Base-by-base conservation (phyloP, 1,284 basidiomycete genomes). In the Ustilago tritici region DNA sequence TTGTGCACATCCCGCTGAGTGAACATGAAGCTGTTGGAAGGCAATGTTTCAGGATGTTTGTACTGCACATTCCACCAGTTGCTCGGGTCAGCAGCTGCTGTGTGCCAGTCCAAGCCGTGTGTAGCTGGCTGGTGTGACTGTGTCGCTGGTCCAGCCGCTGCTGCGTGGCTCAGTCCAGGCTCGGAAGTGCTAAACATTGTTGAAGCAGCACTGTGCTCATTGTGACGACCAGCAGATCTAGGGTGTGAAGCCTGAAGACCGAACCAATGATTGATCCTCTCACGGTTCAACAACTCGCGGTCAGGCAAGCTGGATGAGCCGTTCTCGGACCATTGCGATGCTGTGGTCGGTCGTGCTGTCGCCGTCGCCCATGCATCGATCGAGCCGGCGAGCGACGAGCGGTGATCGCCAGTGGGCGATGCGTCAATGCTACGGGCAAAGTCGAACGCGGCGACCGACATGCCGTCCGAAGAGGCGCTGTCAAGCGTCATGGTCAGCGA, bases 401-500 rank as follows among this genome's bases (percentile, higher is more conserved):
- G 66, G 34, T 66, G 70, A 49, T 72, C 70, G 12, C 47, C 61
- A 1, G 43, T 46, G 43, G 75, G 70, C 19, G 70, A 73, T 2
- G 54, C 58, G 23, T 73, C 70, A 28, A 77, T 66, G 35, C 70
- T 61, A n/a, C 70, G 60, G 15, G 58, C 70, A 61, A 77, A 73
- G 56, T 77, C 75, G 19, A 77, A 77, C 3, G 69, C 69, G 1
- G 69, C 65, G 1, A 58, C 63, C 63, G 75, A 73, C 75, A 77
- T 73, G 32, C 67, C 75, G 23, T 77, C 75, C 56, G 70, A 73
- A n/a, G 67, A 73, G 34, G 57, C 64, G 34, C 66, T 73, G 61
- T 73, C 75, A 8, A 77, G 64, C 54, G 75, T 73, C 70, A 77
- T 70, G 57, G 66, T 70, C 63, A 77, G 61, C 54, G 75, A 72